Conservation (phyloP, 305 asterid species). For the Fraxinus nigra region DNA sequence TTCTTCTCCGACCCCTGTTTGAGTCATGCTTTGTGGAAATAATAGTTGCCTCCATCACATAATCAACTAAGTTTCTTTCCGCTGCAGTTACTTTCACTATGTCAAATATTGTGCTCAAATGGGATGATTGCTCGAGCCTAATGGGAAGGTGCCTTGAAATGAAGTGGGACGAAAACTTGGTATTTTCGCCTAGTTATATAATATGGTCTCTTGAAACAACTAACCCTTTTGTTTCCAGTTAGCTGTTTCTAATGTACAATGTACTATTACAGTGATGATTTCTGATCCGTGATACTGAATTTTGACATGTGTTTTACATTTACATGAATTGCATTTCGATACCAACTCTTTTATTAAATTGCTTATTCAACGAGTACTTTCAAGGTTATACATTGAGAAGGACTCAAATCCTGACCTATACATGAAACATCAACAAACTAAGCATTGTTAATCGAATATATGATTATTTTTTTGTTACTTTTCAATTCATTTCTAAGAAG, state of each 20-base stretch:
- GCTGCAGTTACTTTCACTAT: not conserved
- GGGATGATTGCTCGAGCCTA: not conserved
- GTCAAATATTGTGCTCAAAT: not conserved
- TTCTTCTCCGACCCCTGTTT: not conserved
- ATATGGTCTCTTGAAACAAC: not conserved
- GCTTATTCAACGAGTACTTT: not conserved
- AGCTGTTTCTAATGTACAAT: conserved; percentile 3
- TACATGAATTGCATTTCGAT: not conserved
- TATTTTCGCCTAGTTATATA: not conserved
- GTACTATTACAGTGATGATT: not conserved
- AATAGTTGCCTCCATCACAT: not conserved
- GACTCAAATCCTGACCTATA: not conserved
- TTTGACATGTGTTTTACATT: not conserved
- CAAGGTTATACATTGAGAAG: not conserved
- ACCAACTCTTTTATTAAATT: not conserved
- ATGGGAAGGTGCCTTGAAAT: not conserved
- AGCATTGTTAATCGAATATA: not conserved
- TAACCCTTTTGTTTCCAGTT: not conserved
- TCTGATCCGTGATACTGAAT: not conserved
- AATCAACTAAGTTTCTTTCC: not conserved
- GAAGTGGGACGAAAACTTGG: not conserved
- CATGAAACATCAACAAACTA: not conserved
- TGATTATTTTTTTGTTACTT: not conserved
- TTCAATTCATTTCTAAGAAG: not conserved
- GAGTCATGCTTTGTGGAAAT: not conserved